Evolutionary conservation across 1,284 basidiomycete genomes (phyloP).

Genomic region (Uromyces viciae-fabae): DNA sequence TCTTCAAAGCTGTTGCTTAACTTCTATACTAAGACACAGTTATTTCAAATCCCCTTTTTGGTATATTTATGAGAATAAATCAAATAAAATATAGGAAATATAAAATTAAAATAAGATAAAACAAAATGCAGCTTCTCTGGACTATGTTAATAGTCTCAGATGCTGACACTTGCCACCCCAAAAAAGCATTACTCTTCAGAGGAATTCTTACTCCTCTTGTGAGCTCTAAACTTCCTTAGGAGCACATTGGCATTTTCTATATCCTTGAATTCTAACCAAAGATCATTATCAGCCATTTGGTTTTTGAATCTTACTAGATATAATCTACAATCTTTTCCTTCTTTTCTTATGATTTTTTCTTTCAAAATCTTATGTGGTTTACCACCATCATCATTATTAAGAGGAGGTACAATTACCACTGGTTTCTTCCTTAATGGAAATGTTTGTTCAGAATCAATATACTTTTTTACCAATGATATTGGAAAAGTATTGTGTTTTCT

Average conservation of each 20-base stretch:
- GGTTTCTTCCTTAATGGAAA: neutral
- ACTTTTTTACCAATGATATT: neutral
- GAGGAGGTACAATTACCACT: neutral
- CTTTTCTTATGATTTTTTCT: neutral
- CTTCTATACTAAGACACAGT: no score
- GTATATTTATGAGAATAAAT: no score
- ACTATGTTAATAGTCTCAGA: no score
- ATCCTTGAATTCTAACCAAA: neutral
- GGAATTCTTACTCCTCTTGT: neutral
- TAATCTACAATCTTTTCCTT: neutral
- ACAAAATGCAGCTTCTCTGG: no score
- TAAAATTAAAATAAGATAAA: no score
- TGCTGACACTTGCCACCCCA: neutral
- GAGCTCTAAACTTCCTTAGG: neutral
- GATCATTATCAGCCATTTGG: neutral
- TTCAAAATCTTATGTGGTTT: neutral
- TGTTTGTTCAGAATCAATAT: neutral
- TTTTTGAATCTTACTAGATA: neutral
- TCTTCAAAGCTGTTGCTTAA: no score
- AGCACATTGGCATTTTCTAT: neutral
- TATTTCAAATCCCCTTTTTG: no score
- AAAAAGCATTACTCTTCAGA: neutral
- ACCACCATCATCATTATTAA: neutral
- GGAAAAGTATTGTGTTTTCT: slow-evolving; percentile 4
- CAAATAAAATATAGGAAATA: no score